Evolutionary conservation across 805 yeast genomes (phyloP).

Genomic region (Candida nanaspora): DNA sequence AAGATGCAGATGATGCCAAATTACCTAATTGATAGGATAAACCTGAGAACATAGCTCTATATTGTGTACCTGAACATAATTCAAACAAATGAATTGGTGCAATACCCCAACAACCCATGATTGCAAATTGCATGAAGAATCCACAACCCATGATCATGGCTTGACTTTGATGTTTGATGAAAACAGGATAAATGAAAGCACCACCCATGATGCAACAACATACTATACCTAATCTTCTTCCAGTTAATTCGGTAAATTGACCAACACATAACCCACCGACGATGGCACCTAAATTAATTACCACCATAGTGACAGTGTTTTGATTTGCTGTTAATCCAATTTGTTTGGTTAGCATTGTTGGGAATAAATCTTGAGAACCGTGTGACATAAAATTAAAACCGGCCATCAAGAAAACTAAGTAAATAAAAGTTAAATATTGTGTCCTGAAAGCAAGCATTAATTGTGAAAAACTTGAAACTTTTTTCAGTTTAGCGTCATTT

Average conservation of each 20-base stretch:
- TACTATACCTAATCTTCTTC: slow-evolving; percentile 53
- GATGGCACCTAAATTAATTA: slow-evolving; percentile 63
- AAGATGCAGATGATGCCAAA: slow-evolving; percentile 62
- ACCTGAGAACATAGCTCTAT: slow-evolving; percentile 56
- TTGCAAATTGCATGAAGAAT: slow-evolving; percentile 58
- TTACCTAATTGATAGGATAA: slow-evolving; percentile 67
- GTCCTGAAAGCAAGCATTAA: slow-evolving; percentile 31
- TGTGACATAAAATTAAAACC: slow-evolving; percentile 70
- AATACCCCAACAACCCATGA: slow-evolving; percentile 73
- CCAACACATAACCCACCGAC: slow-evolving; percentile 57
- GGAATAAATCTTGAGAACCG: slow-evolving; percentile 69
- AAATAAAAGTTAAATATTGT: slow-evolving; percentile 57
- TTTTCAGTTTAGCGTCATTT: slow-evolving; percentile 4
- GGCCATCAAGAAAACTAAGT: slow-evolving; percentile 54
- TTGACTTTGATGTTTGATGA: slow-evolving; percentile 31
- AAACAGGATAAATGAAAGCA: slow-evolving; percentile 58
- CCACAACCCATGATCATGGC: slow-evolving; percentile 45
- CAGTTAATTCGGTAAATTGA: slow-evolving; percentile 48
- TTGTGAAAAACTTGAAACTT: slow-evolving; percentile 9
- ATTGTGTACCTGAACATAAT: slow-evolving; percentile 51
- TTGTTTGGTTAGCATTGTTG: slow-evolving; percentile 53
- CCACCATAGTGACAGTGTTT: slow-evolving; percentile 52
- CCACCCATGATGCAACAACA: slow-evolving; percentile 47
- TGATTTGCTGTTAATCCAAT: slow-evolving; percentile 36
- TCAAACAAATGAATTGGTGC: slow-evolving; percentile 61